Conservation (phyloP, 805 yeast genomes). For the Ogataea pignaliae region DNA sequence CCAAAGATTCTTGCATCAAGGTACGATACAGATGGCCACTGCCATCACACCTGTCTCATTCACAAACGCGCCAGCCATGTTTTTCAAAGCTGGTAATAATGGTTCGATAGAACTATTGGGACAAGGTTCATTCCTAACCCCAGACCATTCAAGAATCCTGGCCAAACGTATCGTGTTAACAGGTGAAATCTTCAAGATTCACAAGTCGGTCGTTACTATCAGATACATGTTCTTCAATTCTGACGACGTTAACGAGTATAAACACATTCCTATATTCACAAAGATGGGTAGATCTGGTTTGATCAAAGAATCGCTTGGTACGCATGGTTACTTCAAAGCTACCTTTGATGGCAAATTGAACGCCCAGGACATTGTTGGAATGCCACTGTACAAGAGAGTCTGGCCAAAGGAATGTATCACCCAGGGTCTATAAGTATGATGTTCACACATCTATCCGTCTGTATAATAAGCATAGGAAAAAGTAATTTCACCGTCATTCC, state of each 20-base stretch:
- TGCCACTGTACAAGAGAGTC: slow-evolving; percentile 89
- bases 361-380: slow-evolving; percentile 89
- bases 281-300: slow-evolving; percentile 91
- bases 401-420: slow-evolving; percentile 65
- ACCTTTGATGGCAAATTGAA: slow-evolving; percentile 86
- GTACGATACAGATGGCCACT: slow-evolving; percentile 71
- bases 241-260: slow-evolving; percentile 84
- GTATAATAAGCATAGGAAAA: no score
- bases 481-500: no score
- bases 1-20: slow-evolving; percentile 80
- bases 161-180: slow-evolving; percentile 88
- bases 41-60: slow-evolving; percentile 84
- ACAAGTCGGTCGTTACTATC: slow-evolving; percentile 84
- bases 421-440: slow-evolving; percentile 15
- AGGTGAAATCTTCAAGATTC: slow-evolving; percentile 94
- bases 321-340: slow-evolving; percentile 97
- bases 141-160: slow-evolving; percentile 77
- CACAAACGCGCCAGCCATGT: slow-evolving; percentile 79
- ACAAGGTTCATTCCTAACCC: slow-evolving; percentile 82
- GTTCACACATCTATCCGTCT: not conserved
- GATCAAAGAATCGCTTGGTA: slow-evolving; percentile 93
- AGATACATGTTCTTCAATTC: slow-evolving; percentile 96
- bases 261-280: slow-evolving; percentile 88
- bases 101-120: slow-evolving; percentile 68
- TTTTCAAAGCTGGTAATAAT: slow-evolving; percentile 56